phyloP scores from a whole-genome alignment of 305 asterid species.

The Vinca major region DNA sequence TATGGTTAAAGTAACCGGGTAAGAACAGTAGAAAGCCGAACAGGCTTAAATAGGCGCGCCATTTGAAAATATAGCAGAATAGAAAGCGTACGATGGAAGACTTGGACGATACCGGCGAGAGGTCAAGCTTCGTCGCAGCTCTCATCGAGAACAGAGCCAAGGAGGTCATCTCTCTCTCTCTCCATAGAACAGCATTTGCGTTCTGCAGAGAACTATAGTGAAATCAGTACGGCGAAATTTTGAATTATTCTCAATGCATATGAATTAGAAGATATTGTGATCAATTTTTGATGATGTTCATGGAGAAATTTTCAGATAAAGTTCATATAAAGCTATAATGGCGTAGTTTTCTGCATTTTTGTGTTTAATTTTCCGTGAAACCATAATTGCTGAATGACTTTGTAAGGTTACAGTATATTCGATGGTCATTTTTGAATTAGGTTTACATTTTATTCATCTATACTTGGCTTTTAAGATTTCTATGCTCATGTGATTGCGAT shows the following conservation, averaged over 20 bases:
- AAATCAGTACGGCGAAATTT: neutral
- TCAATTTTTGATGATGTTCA: neutral
- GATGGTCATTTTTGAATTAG: neutral
- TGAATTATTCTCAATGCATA: neutral
- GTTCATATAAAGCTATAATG: neutral
- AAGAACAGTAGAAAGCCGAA: too few relatives aligned
- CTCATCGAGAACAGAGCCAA: constrained; percentile 86
- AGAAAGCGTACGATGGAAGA: constrained; percentile 41
- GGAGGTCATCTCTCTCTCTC: constrained; percentile 40
- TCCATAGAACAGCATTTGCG: constrained; percentile 2
- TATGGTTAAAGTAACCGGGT: too few relatives aligned
- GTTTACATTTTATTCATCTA: neutral
- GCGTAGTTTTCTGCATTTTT: neutral
- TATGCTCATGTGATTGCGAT: neutral
- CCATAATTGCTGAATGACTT: neutral
- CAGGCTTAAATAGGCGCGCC: constrained; percentile 6
- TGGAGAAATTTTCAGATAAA: neutral
- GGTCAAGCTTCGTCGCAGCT: constrained; percentile 76
- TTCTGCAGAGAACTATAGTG: neutral
- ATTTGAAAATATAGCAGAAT: constrained; percentile 3
- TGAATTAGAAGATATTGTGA: neutral
- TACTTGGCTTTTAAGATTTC: neutral
- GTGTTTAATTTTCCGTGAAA: neutral
- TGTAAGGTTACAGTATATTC: neutral
- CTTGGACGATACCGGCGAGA: constrained; percentile 48